These are phyloP conservation scores for Pseudopediastrum boryanum DNA, from an alignment of 139 green algal species.

Conservation along the genomic window DNA sequence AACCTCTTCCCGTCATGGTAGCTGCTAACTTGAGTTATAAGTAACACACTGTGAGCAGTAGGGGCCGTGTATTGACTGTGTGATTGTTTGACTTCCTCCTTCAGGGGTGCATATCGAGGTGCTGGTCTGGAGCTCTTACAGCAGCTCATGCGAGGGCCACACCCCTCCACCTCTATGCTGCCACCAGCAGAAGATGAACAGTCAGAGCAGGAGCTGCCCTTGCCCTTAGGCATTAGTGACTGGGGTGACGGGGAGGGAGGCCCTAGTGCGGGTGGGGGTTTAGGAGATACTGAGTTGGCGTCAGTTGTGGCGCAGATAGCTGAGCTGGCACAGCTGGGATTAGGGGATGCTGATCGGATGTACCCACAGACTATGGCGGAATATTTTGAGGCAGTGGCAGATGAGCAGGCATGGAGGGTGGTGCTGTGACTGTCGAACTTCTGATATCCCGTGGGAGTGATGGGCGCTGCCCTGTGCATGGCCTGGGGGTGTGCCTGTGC, in stretches of 20 bases:
- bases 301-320: conserved; percentile 49
- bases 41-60: too few species aligned
- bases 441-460: too few species aligned
- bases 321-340: conserved; percentile 71
- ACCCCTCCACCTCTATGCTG: background rate
- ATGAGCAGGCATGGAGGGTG: conserved; percentile 68
- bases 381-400: conserved; percentile 50
- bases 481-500: too few species aligned
- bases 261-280: conserved; percentile 1
- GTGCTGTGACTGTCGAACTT: too few species aligned
- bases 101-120: conserved; percentile 44
- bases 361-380: conserved; percentile 53
- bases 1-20: too few species aligned
- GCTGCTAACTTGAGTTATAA: too few species aligned
- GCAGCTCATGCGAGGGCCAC: conserved; percentile 18
- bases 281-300: conserved; percentile 34
- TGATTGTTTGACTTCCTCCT: background rate
- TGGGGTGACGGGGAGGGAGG: background rate
- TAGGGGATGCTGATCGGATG: conserved; percentile 46
- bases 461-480: too few species aligned
- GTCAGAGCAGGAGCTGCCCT: background rate
- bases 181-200: conserved; percentile 8
- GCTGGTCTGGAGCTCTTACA: conserved; percentile 39
- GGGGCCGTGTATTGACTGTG: conserved; percentile 3
- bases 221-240: background rate